These are phyloP conservation scores for Sporisorium sorghi DNA, from an alignment of 1,284 basidiomycete genomes.

Conservation along the genomic window DNA sequence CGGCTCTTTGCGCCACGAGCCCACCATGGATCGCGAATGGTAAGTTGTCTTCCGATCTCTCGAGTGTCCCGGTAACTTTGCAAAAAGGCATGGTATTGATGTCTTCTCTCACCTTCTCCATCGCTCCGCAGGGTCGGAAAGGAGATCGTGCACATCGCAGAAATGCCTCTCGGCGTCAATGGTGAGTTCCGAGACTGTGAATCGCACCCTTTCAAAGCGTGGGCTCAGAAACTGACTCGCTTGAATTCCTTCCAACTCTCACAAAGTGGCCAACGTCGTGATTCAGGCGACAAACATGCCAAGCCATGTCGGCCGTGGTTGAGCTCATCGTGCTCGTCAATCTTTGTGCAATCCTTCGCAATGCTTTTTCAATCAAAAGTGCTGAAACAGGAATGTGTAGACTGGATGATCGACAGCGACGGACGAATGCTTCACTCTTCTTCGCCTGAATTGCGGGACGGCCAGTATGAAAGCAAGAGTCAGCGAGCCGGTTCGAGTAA, in stretches of 20 bases:
- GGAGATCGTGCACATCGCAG: constrained; percentile 55
- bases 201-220: neutral
- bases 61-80: neutral
- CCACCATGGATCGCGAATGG: constrained; percentile 53
- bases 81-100: neutral
- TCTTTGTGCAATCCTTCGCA: constrained; percentile 3
- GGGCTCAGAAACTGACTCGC: constrained; percentile 3
- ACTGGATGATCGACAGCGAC: neutral
- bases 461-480: neutral
- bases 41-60: neutral
- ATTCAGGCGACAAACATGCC: constrained; percentile 59
- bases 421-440: constrained; percentile 22
- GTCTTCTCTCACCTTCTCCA: neutral
- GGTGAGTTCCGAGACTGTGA: constrained; percentile 27
- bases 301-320: constrained; percentile 56
- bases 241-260: neutral
- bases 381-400: neutral
- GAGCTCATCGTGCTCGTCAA: neutral
- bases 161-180: constrained; percentile 58
- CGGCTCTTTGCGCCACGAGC: constrained; percentile 49
- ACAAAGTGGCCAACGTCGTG: constrained; percentile 41
- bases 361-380: neutral
- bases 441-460: constrained; percentile 12
- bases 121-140: constrained; percentile 39
- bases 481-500: neutral